Evolutionary conservation across 331 rosid species (phyloP).

Genomic region (Quercus tomentella): DNA sequence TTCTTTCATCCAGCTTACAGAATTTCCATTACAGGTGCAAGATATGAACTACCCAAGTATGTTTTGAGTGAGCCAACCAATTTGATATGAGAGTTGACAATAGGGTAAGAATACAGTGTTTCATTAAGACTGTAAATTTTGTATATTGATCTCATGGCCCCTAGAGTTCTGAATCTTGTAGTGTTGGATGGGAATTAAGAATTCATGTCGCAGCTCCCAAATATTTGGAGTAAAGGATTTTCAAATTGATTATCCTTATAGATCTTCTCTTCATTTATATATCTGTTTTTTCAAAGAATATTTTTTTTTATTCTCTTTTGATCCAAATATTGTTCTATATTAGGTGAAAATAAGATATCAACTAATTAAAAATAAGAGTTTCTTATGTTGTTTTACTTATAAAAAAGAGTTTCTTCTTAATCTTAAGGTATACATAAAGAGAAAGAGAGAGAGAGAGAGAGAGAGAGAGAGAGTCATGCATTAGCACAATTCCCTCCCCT

Average conservation of each 20-base stretch:
- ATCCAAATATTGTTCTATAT: too few species aligned
- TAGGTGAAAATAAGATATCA: too few species aligned
- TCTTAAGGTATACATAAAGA: too few species aligned
- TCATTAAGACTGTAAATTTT: constrained; percentile 9
- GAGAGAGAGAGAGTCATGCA: not conserved
- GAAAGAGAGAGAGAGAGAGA: not conserved
- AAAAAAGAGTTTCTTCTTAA: too few species aligned
- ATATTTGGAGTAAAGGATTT: not conserved
- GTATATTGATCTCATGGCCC: not conserved
- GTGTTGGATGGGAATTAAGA: not conserved
- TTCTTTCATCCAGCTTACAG: not conserved
- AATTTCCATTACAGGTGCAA: constrained; percentile 39
- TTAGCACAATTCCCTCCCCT: not conserved
- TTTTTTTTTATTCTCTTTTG: not conserved
- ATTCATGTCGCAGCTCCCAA: not conserved
- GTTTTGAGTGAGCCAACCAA: constrained; percentile 67
- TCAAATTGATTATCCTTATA: not conserved
- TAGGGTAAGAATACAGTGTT: not conserved
- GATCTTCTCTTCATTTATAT: not conserved
- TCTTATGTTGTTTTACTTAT: not conserved
- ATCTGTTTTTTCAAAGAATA: not conserved
- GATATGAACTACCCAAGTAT: constrained; percentile 59
- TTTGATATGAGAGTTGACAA: constrained; percentile 43
- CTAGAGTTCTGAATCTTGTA: not conserved
- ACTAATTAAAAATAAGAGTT: too few species aligned